Base-by-base conservation (phyloP, 1,284 basidiomycete genomes). In the Sporisorium iseilematis-ciliati region DNA sequence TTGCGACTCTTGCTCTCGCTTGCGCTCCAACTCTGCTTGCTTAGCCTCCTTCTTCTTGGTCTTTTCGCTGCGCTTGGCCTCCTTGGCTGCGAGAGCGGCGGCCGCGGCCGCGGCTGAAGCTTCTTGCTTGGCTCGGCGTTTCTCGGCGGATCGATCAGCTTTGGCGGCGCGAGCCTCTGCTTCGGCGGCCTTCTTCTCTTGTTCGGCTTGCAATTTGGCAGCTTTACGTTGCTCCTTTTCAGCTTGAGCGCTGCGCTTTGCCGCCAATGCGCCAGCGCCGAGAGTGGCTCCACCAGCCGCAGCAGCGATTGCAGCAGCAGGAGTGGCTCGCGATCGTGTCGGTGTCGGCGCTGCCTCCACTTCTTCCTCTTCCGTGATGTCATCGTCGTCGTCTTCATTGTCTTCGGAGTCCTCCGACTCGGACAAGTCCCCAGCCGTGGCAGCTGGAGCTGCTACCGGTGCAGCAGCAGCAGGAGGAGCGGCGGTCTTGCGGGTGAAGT, bases 101-200 rank as follows among this genome's bases (percentile, higher is more conserved):
- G 75, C 67, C 23, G 70, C 75, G 10, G 74, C 75, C 8, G 75
- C 75, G 1, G 75, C 75, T 8, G 70, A 68, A 16, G 75, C 75
- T 42, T 70, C 60, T 33, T 71, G 57, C 40, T 75, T 70, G 64
- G 71, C 75, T 23, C 65, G 45, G 18, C 64, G 60, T 46, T 62
- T 65, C 29, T 73, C 75, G 8, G 55, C 65, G 18, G 59, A 48
- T 8, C 59, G 59, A 1, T 64, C 59, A 0, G 64, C 64, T 41
- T 77, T 74, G 12, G 65, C 64, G 8, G 75, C 75, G 10, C 61
- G 65, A 8, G 50, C 65, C 16, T 65, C 35, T 12, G 53, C 66
- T 29, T 73, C 55, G 29, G 58, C 63, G n/a, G 66, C 66, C 41
- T 65, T 65, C n/a, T 50, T 53, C 25, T 69, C 55, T 35, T 75